Evolutionary conservation across 805 yeast genomes (phyloP).

Genomic region (Wickerhamomyces subpelliculosus): DNA sequence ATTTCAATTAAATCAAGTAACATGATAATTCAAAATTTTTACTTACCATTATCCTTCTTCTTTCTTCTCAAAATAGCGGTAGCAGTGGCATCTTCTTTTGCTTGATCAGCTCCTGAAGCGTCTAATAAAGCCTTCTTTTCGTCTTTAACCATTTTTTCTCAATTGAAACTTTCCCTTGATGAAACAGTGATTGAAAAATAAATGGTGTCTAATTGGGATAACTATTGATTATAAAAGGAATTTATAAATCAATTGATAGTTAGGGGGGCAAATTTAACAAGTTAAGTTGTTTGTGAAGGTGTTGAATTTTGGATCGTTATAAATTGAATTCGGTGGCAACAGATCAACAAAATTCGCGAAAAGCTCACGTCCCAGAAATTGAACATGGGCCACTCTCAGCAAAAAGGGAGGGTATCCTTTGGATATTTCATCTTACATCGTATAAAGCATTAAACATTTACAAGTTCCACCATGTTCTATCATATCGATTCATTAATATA

Average conservation of each 20-base stretch:
- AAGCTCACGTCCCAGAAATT: background rate
- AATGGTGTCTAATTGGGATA: no score
- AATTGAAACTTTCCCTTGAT: background rate
- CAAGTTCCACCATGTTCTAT: no score
- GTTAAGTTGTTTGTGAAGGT: background rate
- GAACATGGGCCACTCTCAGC: background rate
- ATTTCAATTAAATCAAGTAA: background rate
- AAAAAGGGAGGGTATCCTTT: no score
- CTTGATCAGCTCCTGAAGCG: slow-evolving; percentile 60
- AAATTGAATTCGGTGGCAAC: slow-evolving; percentile 1
- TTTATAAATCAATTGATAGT: background rate
- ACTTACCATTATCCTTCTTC: slow-evolving; percentile 80
- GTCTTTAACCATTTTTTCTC: slow-evolving; percentile 13
- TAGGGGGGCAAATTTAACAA: background rate
- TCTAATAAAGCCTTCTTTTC: slow-evolving; percentile 43
- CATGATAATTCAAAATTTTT: slow-evolving; percentile 8
- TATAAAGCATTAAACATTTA: no score
- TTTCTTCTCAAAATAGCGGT: slow-evolving; percentile 95
- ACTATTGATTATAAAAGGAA: background rate
- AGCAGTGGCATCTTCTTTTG: slow-evolving; percentile 70
- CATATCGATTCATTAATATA: no score
- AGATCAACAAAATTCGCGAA: background rate
- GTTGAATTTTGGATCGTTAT: slow-evolving; percentile 1
- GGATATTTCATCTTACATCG: no score
- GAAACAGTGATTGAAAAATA: no score